A percentile compares a stretch with the other conserved stretches of the same genome.
Evolutionary conservation across 306 rosid species (phyloP).

Genomic region (Hippophae tibetana): DNA sequence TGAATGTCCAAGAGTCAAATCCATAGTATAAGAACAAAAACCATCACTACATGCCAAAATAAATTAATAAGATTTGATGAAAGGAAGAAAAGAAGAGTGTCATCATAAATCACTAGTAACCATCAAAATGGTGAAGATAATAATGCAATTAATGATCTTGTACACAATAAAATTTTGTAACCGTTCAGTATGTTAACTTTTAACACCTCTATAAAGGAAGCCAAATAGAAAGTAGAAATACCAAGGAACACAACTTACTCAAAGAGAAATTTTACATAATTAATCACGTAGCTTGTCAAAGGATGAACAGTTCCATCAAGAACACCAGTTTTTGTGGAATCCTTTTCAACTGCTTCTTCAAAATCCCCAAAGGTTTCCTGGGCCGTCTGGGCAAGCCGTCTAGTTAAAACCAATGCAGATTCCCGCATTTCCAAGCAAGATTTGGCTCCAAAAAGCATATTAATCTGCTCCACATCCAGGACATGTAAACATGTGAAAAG

Average conservation of each 20-base stretch:
- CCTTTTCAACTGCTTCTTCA: constrained; percentile 97
- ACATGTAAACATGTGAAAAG: background rate
- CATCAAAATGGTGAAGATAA: too few relatives aligned
- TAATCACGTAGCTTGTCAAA: constrained; percentile 90
- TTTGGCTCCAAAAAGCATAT: constrained; percentile 57
- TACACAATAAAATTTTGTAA: too few relatives aligned
- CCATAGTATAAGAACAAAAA: background rate
- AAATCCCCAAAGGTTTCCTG: constrained; percentile 91
- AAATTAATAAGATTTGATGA: too few relatives aligned
- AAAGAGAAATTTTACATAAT: constrained; percentile 73
- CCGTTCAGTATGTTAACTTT: too few relatives aligned
- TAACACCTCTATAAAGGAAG: constrained; percentile 6
- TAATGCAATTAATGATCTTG: too few relatives aligned
- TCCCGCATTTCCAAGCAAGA: constrained; percentile 74
- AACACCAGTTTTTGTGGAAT: constrained; percentile 87
- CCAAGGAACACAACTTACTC: constrained; percentile 55
- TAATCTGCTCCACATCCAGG: constrained; percentile 29
- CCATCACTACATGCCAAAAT: too few relatives aligned
- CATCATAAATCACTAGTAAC: too few relatives aligned
- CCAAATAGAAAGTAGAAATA: background rate
- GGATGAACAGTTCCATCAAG: constrained; percentile 98
- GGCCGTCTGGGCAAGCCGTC: constrained; percentile 88
- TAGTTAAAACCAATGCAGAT: constrained; percentile 58
- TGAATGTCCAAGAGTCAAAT: constrained; percentile 14
- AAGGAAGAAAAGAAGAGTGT: too few relatives aligned